Conservation (phyloP, 768 basidiomycete species). For the Leccinum arenicola region DNA sequence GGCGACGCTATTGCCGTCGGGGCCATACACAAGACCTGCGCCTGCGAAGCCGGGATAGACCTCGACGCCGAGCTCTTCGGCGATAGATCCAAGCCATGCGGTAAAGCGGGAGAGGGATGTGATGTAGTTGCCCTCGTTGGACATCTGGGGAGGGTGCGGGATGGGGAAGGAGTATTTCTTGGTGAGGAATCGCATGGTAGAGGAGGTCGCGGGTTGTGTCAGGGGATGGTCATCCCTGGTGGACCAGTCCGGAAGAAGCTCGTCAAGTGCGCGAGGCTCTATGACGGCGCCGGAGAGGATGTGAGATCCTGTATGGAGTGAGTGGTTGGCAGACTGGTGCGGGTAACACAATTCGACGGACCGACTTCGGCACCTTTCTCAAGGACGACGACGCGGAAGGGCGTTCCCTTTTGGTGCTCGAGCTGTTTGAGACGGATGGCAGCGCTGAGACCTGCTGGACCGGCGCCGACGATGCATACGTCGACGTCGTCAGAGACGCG, state of each 20-base stretch:
- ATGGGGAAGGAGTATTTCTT: constrained; percentile 66
- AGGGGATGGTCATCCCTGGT: constrained; percentile 69
- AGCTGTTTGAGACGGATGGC: constrained; percentile 95
- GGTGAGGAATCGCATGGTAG: constrained; percentile 86
- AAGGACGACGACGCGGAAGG: constrained; percentile 77
- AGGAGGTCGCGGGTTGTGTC: constrained; percentile 72
- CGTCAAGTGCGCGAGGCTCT: constrained; percentile 87
- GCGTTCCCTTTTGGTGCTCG: constrained; percentile 69
- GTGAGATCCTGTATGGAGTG: constrained; percentile 68
- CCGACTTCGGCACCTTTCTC: constrained; percentile 96
- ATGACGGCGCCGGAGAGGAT: constrained; percentile 95
- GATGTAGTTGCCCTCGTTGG: constrained; percentile 91
- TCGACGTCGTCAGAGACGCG: constrained; percentile 91
- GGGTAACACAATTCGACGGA: constrained; percentile 36
- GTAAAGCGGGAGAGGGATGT: constrained; percentile 86
- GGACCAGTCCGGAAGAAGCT: constrained; percentile 86
- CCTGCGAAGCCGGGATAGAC: constrained; percentile 97
- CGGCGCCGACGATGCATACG: constrained; percentile 95
- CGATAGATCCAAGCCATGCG: constrained; percentile 83
- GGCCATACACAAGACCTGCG: constrained; percentile 72
- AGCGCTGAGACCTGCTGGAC: constrained; percentile 94
- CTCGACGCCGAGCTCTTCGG: constrained; percentile 87
- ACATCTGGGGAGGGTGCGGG: constrained; percentile 97
- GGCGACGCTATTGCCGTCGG: constrained; percentile 37
- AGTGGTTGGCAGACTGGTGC: not conserved